Conservation (phyloP, 164 flowering plant genomes). For the grape (Vitis vinifera) region ASM3070453v1 NC_081808.1:5459001-5459500, state of each 20-base stretch:
- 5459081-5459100: slow-evolving; percentile 69
- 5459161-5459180: slow-evolving; percentile 64
- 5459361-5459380: slow-evolving; percentile 47
- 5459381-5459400: slow-evolving; percentile 54
- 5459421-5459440: slow-evolving; percentile 49
- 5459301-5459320: slow-evolving; percentile 48
- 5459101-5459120: slow-evolving; percentile 51
- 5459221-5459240: slow-evolving; percentile 44
- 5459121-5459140: slow-evolving; percentile 60
- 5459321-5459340: slow-evolving; percentile 45
- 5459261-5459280: slow-evolving; percentile 50
- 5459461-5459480: slow-evolving; percentile 41
- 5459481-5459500: slow-evolving; percentile 56
- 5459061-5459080: slow-evolving; percentile 48
- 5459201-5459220: slow-evolving; percentile 48
- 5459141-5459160: slow-evolving; percentile 60
- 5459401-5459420: slow-evolving; percentile 53
- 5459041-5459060: slow-evolving; percentile 50
- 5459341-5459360: slow-evolving; percentile 57
- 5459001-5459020: slow-evolving; percentile 55
- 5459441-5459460: slow-evolving; percentile 46
- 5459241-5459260: slow-evolving; percentile 41
- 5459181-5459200: slow-evolving; percentile 55
- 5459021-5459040: slow-evolving; percentile 44
- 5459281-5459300: slow-evolving; percentile 54